Conservation (phyloP, 1,284 basidiomycete genomes). For the Austroboletus niveus region DNA sequence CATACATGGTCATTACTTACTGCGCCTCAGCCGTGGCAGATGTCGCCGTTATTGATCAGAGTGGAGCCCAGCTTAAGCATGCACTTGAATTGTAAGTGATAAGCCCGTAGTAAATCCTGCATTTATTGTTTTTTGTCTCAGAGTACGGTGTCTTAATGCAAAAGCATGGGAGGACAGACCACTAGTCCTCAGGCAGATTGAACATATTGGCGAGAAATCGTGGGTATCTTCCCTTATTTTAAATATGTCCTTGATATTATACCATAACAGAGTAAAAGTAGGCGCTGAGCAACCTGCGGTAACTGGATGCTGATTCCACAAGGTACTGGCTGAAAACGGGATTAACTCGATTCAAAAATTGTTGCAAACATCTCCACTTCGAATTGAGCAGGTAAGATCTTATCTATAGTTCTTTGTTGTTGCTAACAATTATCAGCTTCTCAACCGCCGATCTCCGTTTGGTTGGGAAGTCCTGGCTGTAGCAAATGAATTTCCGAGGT, state of each 20-base stretch:
- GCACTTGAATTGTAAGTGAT: constrained; percentile 64
- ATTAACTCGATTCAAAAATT: constrained; percentile 62
- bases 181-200: constrained; percentile 74
- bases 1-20: constrained; percentile 3
- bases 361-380: constrained; percentile 51
- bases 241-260: constrained; percentile 1
- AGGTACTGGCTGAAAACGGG: constrained; percentile 74
- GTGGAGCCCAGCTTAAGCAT: constrained; percentile 63
- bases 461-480: constrained; percentile 64
- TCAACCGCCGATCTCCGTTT: constrained; percentile 73
- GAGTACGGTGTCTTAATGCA: constrained; percentile 68
- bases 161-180: constrained; percentile 86
- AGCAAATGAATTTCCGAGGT: constrained; percentile 63
- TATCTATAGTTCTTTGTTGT: background rate
- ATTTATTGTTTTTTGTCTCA: constrained; percentile 29
- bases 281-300: background rate
- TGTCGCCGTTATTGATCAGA: constrained; percentile 59
- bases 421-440: constrained; percentile 45
- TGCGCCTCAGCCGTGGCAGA: constrained; percentile 63
- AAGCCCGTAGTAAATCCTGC: background rate
- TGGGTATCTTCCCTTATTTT: constrained; percentile 35
- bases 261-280: constrained; percentile 52
- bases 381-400: constrained; percentile 60
- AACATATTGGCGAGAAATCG: constrained; percentile 85
- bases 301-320: constrained; percentile 6